These are phyloP conservation scores for Baudoinia panamericana DNA, from an alignment of 495 filamentous ascomycete genomes.

Conservation along the genomic window DNA sequence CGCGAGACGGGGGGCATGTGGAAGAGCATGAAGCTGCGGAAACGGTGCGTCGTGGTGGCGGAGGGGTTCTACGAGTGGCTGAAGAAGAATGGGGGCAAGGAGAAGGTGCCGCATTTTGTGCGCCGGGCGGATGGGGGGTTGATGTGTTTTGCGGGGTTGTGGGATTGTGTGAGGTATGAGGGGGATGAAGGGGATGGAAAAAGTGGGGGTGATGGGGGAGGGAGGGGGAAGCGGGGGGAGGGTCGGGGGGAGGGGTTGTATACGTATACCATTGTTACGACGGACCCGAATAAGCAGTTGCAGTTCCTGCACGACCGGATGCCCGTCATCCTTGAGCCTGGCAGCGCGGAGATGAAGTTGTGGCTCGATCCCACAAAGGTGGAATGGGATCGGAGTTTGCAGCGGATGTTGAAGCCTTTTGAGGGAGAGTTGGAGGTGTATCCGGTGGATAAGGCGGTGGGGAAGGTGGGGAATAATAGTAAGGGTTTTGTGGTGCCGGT, in stretches of 20 bases:
- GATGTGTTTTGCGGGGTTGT: constrained; percentile 84
- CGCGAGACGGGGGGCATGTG: constrained; percentile 75
- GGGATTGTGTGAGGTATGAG: constrained; percentile 77
- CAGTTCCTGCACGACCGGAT: constrained; percentile 85
- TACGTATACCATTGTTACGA: constrained; percentile 88
- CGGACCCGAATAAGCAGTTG: constrained; percentile 63
- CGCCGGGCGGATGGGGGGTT: constrained; percentile 68
- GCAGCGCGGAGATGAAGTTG: constrained; percentile 50
- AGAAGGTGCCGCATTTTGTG: constrained; percentile 70
- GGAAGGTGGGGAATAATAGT: constrained; percentile 90
- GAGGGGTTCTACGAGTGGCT: constrained; percentile 97
- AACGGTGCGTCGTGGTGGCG: constrained; percentile 74
- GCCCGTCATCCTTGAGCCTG: constrained; percentile 81
- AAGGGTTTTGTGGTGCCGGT: constrained; percentile 71
- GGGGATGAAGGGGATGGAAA: constrained; percentile 41
- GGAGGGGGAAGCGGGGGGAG: too few species aligned
- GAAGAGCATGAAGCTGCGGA: constrained; percentile 75
- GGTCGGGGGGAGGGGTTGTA: constrained; percentile 56
- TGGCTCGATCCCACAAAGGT: constrained; percentile 68
- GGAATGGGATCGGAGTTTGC: constrained; percentile 68
- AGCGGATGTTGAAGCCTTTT: constrained; percentile 62
- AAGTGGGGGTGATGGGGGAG: too few species aligned
- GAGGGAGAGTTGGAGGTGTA: constrained; percentile 72
- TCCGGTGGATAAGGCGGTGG: constrained; percentile 75
- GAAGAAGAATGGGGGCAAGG: constrained; percentile 62